Evolutionary conservation across 2,329 filamentous ascomycete species (phyloP).

Genomic region (Graphilbum ipis-grandicollis): DNA sequence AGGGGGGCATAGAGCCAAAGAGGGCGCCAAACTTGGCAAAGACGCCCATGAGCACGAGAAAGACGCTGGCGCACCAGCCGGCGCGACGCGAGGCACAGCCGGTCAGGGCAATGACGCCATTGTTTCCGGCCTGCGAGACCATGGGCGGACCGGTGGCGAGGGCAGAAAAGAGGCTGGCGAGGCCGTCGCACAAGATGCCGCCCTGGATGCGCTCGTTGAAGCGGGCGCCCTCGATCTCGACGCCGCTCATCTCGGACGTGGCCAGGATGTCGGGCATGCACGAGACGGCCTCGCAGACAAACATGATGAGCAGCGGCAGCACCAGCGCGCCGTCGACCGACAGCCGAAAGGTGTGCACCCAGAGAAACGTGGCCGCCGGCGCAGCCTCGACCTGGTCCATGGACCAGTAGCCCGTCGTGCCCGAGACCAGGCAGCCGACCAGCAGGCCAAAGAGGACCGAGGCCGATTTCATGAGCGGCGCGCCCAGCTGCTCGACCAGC

Average conservation of each 20-base stretch:
- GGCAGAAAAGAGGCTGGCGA: conserved; percentile 45
- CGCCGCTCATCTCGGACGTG: conserved; percentile 60
- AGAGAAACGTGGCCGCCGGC: conserved; percentile 56
- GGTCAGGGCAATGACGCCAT: conserved; percentile 50
- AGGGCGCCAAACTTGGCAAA: conserved; percentile 56
- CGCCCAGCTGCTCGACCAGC: conserved; percentile 61
- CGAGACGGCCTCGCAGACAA: conserved; percentile 47
- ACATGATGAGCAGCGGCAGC: conserved; percentile 51
- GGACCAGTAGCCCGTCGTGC: conserved; percentile 61
- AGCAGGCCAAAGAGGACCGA: conserved; percentile 59
- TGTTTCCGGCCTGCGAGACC: conserved; percentile 52
- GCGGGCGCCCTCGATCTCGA: conserved; percentile 51
- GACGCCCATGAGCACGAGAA: conserved; percentile 50
- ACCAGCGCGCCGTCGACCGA: conserved; percentile 56
- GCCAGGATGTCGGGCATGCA: conserved; percentile 60
- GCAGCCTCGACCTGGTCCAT: conserved; percentile 47
- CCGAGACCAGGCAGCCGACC: conserved; percentile 55
- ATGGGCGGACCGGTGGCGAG: conserved; percentile 52
- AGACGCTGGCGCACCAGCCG: conserved; percentile 47
- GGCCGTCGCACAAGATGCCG: conserved; percentile 58
- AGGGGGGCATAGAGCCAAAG: conserved; percentile 44
- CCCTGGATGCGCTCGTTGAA: conserved; percentile 68
- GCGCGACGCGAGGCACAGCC: conserved; percentile 52
- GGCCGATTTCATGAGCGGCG: conserved; percentile 68
- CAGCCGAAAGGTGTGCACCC: conserved; percentile 60